Evolutionary conservation across 495 filamentous ascomycete species (phyloP), one percentile per base, ranked within the genome.

Genomic region (Physcia stellaris): DNA sequence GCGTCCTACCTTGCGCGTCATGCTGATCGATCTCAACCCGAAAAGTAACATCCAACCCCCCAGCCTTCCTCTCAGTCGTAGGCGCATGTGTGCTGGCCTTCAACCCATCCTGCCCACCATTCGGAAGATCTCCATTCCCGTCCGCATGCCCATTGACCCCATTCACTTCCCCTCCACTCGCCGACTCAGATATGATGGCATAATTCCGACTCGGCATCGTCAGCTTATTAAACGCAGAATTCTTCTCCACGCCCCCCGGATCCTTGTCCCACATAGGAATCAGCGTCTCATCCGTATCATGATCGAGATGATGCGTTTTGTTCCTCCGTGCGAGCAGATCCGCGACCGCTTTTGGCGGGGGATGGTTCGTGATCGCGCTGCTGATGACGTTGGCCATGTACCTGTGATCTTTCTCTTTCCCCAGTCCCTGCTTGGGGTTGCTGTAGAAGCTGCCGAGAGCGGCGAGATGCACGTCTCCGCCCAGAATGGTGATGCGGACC

Each of bases 161-260:
- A 10, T 6, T 27, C 11, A 9, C n/a, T 12, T 3, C 24, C 16
- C 35, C 41, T 24, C 30, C 37, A 11, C 32, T 32, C 10, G 57
- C 52, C 31, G 63, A 58, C 42, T 93, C 85, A 23, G 79, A 81
- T 43, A 96, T 72, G 42, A 79, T 75, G 42, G 86, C 80, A 55
- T 79, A 94, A 60, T 95, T 94, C 37, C 88, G 71, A 30, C 73
- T 77, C 2, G 87, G 87, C 87, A 94, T 94, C 16, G 86, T 94
- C 24, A 80, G 75, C 44, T 80, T 71, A 58, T 94, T 94, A 45
- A 63, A 75, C 1, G 56, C 46, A 1, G 73, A 70, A 13, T 76
- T 79, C 59, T 84, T 90, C 36, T 62, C 68, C 9, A 61, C 60
- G 18, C 65, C 62, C 17, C 85, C 86, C 0, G 86, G 86, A 49